These are phyloP conservation scores for Flaveria bidentis DNA, from an alignment of 129 eudicot genomes.

Conservation along the genomic window DNA sequence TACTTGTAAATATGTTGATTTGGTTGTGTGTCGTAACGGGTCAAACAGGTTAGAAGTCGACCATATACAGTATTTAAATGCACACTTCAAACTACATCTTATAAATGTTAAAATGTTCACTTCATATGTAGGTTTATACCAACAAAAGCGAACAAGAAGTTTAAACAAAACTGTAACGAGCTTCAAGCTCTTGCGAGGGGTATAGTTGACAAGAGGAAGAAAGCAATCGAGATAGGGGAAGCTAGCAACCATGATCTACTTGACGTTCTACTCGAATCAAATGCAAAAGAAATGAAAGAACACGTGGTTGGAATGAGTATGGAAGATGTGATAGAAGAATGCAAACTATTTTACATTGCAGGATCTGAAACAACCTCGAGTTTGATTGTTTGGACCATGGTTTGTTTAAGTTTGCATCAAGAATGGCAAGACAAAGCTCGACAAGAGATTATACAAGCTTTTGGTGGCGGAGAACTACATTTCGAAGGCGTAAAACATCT, in stretches of 20 bases:
- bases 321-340: slow-evolving; percentile 30
- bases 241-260: slow-evolving; percentile 19
- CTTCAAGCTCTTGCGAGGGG: slow-evolving; percentile 11
- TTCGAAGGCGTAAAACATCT: slow-evolving; percentile 27
- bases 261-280: slow-evolving; percentile 23
- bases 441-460: slow-evolving; percentile 4
- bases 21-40: background rate
- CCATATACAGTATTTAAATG: background rate
- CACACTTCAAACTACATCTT: background rate
- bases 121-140: slow-evolving; percentile 19
- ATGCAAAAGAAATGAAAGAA: slow-evolving; percentile 17
- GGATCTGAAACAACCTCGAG: slow-evolving; percentile 30
- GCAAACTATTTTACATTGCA: slow-evolving; percentile 26
- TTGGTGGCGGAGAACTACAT: slow-evolving; percentile 2
- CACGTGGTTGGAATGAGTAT: slow-evolving; percentile 22
- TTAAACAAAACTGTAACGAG: slow-evolving; percentile 11
- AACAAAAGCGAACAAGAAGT: slow-evolving; percentile 23
- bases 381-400: slow-evolving; percentile 27
- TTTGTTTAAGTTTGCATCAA: slow-evolving; percentile 26
- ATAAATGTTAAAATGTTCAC: too few species aligned
- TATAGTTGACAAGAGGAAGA: slow-evolving; percentile 16
- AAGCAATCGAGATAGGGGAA: slow-evolving; percentile 16
- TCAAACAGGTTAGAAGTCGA: background rate
- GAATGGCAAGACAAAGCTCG: slow-evolving; percentile 19
- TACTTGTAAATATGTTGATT: background rate